Conservation (phyloP, 2,329 filamentous ascomycete species). For the Aureobasidium sp. region DNA sequence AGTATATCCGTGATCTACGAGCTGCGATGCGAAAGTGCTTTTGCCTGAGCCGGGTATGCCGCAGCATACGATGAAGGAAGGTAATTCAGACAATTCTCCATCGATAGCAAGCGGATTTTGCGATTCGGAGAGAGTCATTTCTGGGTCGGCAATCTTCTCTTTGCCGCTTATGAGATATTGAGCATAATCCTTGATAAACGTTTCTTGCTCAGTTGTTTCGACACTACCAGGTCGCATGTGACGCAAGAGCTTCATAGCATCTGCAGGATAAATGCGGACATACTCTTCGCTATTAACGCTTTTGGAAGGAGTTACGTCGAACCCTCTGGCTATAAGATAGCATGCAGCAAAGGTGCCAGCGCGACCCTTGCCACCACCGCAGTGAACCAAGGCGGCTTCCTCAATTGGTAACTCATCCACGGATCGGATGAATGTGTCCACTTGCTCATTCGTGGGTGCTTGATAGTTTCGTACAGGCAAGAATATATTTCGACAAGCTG, state of each 20-base stretch:
- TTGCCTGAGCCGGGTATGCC: constrained; percentile 17
- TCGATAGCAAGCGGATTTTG: background rate
- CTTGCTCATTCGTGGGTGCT: constrained; percentile 12
- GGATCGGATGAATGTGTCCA: constrained; percentile 7
- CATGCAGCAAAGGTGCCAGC: constrained; percentile 16
- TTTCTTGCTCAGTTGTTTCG: constrained; percentile 14
- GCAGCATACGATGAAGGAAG: constrained; percentile 13
- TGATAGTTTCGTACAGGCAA: constrained; percentile 15
- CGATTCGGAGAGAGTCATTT: background rate
- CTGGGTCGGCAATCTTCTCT: background rate
- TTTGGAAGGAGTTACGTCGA: background rate
- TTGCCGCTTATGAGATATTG: background rate
- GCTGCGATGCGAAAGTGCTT: constrained; percentile 5
- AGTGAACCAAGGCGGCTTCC: constrained; percentile 14
- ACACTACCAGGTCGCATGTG: constrained; percentile 17
- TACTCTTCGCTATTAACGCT: background rate
- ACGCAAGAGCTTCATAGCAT: constrained; percentile 12
- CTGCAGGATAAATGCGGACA: background rate
- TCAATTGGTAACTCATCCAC: background rate
- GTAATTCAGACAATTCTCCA: background rate
- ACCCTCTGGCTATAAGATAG: constrained; percentile 14
- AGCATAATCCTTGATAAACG: constrained; percentile 12
- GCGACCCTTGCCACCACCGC: constrained; percentile 17
- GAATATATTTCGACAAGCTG: constrained; percentile 9
- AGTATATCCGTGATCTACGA: background rate